Percentiles rank a stretch among this genome's conserved stretches.
Evolutionary conservation across 257 asterid species (phyloP).

Genomic region (Striga asiatica): DNA sequence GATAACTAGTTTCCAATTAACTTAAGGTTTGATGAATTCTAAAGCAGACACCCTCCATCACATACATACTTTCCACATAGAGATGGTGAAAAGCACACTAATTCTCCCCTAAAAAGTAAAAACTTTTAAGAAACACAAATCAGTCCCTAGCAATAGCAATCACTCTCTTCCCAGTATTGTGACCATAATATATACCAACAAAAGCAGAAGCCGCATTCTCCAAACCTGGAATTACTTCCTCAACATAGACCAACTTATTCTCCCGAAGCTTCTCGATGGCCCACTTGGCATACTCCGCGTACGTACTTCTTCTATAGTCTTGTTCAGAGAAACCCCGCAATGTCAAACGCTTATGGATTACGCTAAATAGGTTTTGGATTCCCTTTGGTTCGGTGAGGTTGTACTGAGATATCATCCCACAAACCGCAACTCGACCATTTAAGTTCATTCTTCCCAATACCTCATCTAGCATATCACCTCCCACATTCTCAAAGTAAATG

Average conservation of each 20-base stretch:
- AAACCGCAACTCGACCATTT: conserved; percentile 11
- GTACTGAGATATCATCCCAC: conserved; percentile 17
- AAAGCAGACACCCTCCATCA: too few relatives aligned
- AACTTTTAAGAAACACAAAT: background rate
- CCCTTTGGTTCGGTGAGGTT: conserved; percentile 2
- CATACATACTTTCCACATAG: too few relatives aligned
- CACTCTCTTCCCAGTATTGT: background rate
- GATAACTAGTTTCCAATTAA: too few relatives aligned
- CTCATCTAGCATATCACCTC: conserved; percentile 19
- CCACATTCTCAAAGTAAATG: conserved; percentile 18
- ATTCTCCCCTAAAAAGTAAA: too few relatives aligned
- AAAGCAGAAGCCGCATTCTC: conserved; percentile 3
- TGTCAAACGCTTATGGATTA: background rate
- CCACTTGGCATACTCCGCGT: background rate
- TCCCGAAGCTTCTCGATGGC: background rate
- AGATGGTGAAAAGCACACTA: too few relatives aligned
- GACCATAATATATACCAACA: background rate
- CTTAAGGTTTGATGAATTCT: too few relatives aligned
- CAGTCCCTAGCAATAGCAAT: background rate
- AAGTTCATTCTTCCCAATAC: conserved; percentile 7
- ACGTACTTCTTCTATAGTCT: background rate
- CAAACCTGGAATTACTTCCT: background rate
- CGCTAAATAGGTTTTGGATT: background rate
- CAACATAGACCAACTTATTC: background rate
- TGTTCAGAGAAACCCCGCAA: conserved; percentile 6